A percentile compares a stretch with the other conserved stretches of the same genome.
phyloP scores from a whole-genome alignment of 768 basidiomycete genomes.

The Mycena sanguinolenta region DNA sequence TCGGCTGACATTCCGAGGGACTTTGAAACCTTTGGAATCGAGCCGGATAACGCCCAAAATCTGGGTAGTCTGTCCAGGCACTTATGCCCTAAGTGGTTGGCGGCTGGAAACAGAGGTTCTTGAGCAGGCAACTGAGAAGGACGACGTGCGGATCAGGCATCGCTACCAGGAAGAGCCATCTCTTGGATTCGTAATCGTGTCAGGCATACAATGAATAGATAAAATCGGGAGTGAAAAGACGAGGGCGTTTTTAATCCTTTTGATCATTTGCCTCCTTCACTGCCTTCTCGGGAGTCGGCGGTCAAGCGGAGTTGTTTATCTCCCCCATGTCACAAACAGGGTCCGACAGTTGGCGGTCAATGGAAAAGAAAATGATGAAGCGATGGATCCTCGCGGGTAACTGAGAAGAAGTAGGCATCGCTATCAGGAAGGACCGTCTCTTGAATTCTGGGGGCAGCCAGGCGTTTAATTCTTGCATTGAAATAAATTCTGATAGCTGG shows the following conservation, averaged over 20 bases:
- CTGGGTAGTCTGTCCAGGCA: slow-evolving; percentile 74
- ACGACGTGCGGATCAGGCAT: slow-evolving; percentile 42
- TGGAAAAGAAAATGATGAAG: too few species aligned
- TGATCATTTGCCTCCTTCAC: slow-evolving; percentile 41
- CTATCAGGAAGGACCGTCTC: too few species aligned
- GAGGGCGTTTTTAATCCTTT: slow-evolving; percentile 5
- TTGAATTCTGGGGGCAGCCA: too few species aligned
- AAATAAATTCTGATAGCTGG: too few species aligned
- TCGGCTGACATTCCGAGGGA: slow-evolving; percentile 74
- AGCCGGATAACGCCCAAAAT: slow-evolving; percentile 62
- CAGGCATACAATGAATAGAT: slow-evolving; percentile 19
- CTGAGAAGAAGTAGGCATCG: too few species aligned
- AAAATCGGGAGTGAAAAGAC: neutral
- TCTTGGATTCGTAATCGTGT: slow-evolving; percentile 28
- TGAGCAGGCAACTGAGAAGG: slow-evolving; percentile 41
- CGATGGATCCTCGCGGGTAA: too few species aligned
- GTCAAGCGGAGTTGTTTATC: neutral
- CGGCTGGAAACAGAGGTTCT: slow-evolving; percentile 75
- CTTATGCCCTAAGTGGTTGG: slow-evolving; percentile 78
- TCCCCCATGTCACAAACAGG: too few species aligned
- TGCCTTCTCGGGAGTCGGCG: slow-evolving; percentile 40
- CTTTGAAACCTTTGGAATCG: slow-evolving; percentile 63
- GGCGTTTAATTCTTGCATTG: too few species aligned
- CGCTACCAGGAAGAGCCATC: slow-evolving; percentile 53
- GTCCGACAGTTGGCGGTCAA: too few species aligned